Conservation (phyloP, 768 basidiomycete genomes). For the Russula vinacea region DNA sequence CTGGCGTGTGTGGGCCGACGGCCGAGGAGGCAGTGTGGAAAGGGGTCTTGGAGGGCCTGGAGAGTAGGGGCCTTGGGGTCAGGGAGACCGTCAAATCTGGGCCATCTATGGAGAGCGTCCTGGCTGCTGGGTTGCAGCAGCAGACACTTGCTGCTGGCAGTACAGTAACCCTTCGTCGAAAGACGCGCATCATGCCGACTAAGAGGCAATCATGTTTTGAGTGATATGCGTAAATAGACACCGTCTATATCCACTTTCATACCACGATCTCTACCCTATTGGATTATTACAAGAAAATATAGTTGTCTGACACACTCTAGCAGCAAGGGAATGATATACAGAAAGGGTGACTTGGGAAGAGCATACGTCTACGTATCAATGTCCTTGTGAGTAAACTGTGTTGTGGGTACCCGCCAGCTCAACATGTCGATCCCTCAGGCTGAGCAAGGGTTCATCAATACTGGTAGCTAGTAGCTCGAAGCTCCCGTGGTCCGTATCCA, state of each 20-base stretch:
- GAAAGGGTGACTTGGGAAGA: background rate
- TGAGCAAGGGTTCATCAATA: constrained; percentile 5
- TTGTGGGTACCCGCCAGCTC: background rate
- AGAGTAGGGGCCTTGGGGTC: constrained; percentile 45
- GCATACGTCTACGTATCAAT: background rate
- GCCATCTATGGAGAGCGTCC: constrained; percentile 41
- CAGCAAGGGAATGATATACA: background rate
- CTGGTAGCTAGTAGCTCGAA: constrained; percentile 9
- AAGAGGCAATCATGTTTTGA: too few species aligned
- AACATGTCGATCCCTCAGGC: constrained; percentile 14
- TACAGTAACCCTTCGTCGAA: too few species aligned
- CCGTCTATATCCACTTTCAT: too few species aligned
- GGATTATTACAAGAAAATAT: background rate
- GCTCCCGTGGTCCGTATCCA: constrained; percentile 5
- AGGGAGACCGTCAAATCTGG: constrained; percentile 42
- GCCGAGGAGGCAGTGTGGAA: constrained; percentile 55
- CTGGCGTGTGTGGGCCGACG: constrained; percentile 71
- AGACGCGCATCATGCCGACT: too few species aligned
- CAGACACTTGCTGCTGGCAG: constrained; percentile 6
- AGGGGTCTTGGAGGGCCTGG: constrained; percentile 60
- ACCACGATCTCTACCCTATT: background rate
- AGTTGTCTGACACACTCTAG: constrained; percentile 2
- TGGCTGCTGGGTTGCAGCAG: constrained; percentile 24
- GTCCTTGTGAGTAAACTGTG: background rate
- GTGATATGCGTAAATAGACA: too few species aligned